Evolutionary conservation across 139 green algal genomes (phyloP).

Genomic region (Picochlorum sp.): DNA sequence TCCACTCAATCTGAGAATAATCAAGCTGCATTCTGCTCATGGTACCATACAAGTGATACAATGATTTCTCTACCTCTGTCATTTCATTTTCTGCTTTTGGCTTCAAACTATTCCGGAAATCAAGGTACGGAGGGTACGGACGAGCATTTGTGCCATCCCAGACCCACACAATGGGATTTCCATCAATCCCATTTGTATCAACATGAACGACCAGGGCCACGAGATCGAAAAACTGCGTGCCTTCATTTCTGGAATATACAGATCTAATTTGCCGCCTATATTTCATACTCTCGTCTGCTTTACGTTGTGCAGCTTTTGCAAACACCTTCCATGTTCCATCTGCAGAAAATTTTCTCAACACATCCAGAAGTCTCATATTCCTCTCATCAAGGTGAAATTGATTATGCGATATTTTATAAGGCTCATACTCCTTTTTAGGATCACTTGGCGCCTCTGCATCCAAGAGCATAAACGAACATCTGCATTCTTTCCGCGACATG

Average conservation of each 20-base stretch:
- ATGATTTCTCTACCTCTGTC: background rate
- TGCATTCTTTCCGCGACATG: background rate
- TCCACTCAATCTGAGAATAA: background rate
- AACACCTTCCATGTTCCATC: background rate
- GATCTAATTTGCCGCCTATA: slow-evolving; percentile 28
- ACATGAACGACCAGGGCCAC: slow-evolving; percentile 12
- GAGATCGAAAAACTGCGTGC: slow-evolving; percentile 23
- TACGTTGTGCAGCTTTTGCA: background rate
- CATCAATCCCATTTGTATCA: background rate
- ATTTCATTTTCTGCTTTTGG: background rate
- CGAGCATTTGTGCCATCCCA: slow-evolving; percentile 38
- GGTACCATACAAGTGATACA: background rate
- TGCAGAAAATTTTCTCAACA: slow-evolving; percentile 14
- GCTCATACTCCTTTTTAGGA: background rate
- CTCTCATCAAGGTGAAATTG: slow-evolving; percentile 15
- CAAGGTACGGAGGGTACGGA: slow-evolving; percentile 12
- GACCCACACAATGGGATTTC: slow-evolving; percentile 16
- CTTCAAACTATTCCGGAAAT: background rate
- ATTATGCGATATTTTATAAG: slow-evolving; percentile 25
- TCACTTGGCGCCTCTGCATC: background rate
- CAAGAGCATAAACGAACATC: background rate
- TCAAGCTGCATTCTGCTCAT: background rate
- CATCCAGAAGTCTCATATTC: slow-evolving; percentile 11
- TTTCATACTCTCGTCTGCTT: background rate
- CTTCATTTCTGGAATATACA: slow-evolving; percentile 10